Conservation (phyloP, 2,329 filamentous ascomycete genomes). For the Pestalotiopsis sp. region DNA sequence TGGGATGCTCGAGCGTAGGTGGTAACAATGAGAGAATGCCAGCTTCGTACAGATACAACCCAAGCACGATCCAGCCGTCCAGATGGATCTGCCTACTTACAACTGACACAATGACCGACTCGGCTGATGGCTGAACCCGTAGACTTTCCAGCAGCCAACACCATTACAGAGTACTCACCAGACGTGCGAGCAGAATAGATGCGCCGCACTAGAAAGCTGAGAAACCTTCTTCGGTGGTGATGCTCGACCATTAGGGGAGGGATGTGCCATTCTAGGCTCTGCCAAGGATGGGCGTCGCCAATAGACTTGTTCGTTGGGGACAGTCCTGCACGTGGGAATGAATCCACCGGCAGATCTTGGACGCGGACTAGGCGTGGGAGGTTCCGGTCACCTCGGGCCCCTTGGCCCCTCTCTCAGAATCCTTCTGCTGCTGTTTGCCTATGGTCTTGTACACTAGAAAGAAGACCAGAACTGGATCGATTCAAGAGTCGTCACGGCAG, state of each 20-base stretch:
- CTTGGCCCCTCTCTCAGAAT: neutral
- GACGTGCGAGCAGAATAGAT: too few species aligned
- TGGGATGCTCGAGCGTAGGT: neutral
- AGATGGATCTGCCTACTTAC: too few species aligned
- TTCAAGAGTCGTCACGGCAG: neutral
- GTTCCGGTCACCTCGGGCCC: neutral
- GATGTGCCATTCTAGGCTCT: neutral
- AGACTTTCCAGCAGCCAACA: neutral
- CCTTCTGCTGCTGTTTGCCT: neutral
- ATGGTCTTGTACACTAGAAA: neutral
- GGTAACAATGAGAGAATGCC: neutral
- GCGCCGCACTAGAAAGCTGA: neutral
- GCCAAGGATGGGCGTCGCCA: neutral
- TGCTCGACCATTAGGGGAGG: neutral
- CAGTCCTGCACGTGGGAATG: slow-evolving; percentile 5
- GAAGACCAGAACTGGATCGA: neutral
- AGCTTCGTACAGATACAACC: neutral
- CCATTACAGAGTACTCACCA: neutral
- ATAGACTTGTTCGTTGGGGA: neutral
- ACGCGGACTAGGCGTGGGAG: neutral
- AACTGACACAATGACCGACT: neutral
- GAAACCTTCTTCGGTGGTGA: neutral
- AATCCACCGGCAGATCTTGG: slow-evolving; percentile 8
- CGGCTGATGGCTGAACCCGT: neutral
- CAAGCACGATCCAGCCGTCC: too few species aligned